phyloP scores from a whole-genome alignment of 257 asterid genomes.

The Leptodermis oblonga region DNA sequence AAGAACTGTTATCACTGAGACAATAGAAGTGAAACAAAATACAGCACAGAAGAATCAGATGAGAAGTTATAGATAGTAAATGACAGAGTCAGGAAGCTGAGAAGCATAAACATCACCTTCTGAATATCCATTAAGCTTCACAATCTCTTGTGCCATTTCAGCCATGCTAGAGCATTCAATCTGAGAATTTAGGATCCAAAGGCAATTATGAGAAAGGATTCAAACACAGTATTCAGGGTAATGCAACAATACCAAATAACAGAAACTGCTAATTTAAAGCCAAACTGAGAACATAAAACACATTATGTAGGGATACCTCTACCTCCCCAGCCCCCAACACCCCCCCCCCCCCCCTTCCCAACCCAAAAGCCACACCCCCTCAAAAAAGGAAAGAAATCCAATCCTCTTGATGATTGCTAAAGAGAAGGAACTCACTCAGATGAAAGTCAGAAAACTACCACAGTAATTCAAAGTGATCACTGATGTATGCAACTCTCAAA shows the following conservation, averaged over 20 bases:
- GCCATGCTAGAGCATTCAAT: constrained; percentile 99
- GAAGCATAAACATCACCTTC: constrained; percentile 45
- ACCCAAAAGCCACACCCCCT: neutral
- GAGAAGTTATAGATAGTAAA: constrained; percentile 11
- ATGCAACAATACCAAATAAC: neutral
- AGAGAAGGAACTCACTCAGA: neutral
- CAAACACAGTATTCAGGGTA: neutral
- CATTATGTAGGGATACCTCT: neutral
- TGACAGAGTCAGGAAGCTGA: constrained; percentile 1
- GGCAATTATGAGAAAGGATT: constrained; percentile 6
- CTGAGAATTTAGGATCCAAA: constrained; percentile 34
- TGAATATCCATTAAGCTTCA: constrained; percentile 68
- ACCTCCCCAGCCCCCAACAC: neutral
- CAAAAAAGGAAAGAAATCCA: neutral
- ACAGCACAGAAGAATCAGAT: constrained; percentile 10
- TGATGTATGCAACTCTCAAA: neutral
- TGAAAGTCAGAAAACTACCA: neutral
- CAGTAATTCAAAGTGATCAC: neutral
- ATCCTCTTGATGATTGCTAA: neutral
- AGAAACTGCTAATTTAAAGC: neutral
- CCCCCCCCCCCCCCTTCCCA: neutral
- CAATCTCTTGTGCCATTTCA: constrained; percentile 75
- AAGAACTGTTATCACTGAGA: constrained; percentile 77
- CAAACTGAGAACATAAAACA: neutral
- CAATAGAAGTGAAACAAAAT: constrained; percentile 6